Conservation (phyloP, 352 stramenopile genomes). For the Lagenidium sp. region DNA sequence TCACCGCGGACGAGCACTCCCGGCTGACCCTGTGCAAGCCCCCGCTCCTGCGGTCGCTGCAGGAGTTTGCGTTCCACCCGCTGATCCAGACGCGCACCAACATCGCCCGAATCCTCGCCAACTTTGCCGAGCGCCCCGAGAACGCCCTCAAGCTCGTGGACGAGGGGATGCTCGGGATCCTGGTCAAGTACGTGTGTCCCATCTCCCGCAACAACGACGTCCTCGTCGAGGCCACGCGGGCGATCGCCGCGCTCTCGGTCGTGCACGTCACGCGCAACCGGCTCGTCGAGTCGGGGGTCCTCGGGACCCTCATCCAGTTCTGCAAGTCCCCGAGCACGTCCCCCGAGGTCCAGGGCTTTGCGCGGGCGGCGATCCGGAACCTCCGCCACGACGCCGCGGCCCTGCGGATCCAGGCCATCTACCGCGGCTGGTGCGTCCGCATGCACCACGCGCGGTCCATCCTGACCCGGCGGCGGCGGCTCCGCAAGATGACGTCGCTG, state of each 20-base stretch:
- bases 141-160: constrained; percentile 71
- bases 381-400: constrained; percentile 63
- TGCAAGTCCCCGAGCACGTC: constrained; percentile 32
- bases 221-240: constrained; percentile 41
- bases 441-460: constrained; percentile 19
- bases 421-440: constrained; percentile 51
- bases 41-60: constrained; percentile 38
- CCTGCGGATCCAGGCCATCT: constrained; percentile 64
- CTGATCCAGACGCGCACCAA: constrained; percentile 44
- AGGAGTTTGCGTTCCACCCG: constrained; percentile 59
- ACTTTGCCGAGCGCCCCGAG: constrained; percentile 60
- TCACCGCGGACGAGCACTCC: constrained; percentile 52
- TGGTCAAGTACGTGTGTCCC: constrained; percentile 66
- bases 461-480: constrained; percentile 14
- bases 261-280: constrained; percentile 45
- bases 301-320: constrained; percentile 47
- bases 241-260: constrained; percentile 50
- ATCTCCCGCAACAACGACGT: constrained; percentile 41
- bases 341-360: constrained; percentile 24
- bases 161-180: constrained; percentile 41
- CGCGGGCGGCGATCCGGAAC: constrained; percentile 40
- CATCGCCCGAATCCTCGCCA: constrained; percentile 65
- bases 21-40: constrained; percentile 63
- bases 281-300: constrained; percentile 48
- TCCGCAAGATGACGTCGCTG: constrained; percentile 21